Evolutionary conservation across 257 asterid species (phyloP).

Genomic region (Avicennia marina): DNA sequence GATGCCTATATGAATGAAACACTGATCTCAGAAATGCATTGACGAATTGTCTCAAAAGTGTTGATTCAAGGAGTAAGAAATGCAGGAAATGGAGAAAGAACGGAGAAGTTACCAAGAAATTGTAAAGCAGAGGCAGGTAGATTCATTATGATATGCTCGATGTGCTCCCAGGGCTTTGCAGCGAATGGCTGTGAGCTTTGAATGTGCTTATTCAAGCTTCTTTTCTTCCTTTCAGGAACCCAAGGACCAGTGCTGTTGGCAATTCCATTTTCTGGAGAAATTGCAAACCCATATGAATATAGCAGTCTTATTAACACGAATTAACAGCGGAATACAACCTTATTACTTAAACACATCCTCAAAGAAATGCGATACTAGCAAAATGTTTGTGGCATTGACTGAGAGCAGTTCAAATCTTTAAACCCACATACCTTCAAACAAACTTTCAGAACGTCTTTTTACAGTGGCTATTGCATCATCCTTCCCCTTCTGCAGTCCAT

Average conservation of each 20-base stretch:
- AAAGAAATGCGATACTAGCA: conserved; percentile 1
- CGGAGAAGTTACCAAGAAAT: conserved; percentile 66
- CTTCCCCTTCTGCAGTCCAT: conserved; percentile 23
- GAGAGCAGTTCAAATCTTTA: neutral
- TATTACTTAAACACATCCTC: conserved; percentile 4
- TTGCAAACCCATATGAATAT: conserved; percentile 18
- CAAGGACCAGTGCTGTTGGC: conserved; percentile 19
- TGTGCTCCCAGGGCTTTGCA: conserved; percentile 82
- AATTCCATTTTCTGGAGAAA: conserved; percentile 41
- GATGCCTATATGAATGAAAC: neutral
- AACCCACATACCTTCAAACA: conserved; percentile 41
- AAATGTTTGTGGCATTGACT: neutral
- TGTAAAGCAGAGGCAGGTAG: conserved; percentile 89
- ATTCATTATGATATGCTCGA: conserved; percentile 92
- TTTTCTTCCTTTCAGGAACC: conserved; percentile 44
- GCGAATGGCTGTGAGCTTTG: conserved; percentile 39
- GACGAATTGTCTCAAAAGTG: neutral
- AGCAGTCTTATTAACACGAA: conserved; percentile 3
- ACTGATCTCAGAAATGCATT: neutral
- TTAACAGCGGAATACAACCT: conserved; percentile 5
- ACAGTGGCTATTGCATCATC: conserved; percentile 31
- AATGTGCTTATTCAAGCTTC: conserved; percentile 44
- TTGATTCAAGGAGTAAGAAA: neutral
- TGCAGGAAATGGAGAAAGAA: neutral
- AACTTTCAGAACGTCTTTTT: conserved; percentile 56